Evolutionary conservation across 345 rosid species (phyloP), one percentile per base, ranked within the genome.

Genomic region (Geranium rotundifolium): DNA sequence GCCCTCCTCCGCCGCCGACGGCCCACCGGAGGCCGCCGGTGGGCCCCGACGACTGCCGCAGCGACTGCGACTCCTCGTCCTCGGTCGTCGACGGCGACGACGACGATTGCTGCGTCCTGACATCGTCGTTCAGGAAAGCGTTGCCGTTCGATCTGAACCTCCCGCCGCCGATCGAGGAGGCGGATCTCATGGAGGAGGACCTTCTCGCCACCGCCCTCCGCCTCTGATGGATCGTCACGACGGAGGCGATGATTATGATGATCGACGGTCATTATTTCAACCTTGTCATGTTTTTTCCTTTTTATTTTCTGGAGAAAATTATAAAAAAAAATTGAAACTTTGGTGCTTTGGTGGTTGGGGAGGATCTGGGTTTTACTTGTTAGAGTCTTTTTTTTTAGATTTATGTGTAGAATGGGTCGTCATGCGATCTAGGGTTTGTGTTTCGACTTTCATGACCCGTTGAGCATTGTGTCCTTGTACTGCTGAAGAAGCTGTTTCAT

Each of bases 51-150:
- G 79, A 73, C 63, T 75, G 82, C 46, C 75, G 59, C 17, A 79
- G 80, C 73, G 82, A 75, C 58, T 75, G 82, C 46, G 82, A 79
- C 17, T 79, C 82, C 4, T 79, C 82, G 34, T 79, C 82, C 37
- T 75, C 82, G 23, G 82, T 79, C 50, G 64, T 79, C 17, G 82
- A 75, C 16, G 79, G 27, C 27, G 27, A 72, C 59, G 71, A 63
- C 34, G 79, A 65, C 14, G 82, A 74, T 4, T 68, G 71, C 30
- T 68, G 66, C 17, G 73, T 68, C 37, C 69, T 69, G 19, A 67
- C 79, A 12, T 66, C 79, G 19, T 57, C 71, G 0, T 67, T 65
- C 60, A 57, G 66, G 60, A 63, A 59, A 59, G 64, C 31, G 54
- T 65, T 79, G 64, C 80, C 80, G 16, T 79, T 79, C 57, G 82